Evolutionary conservation across 2,329 filamentous ascomycete genomes (phyloP).

Genomic region (Penicillium paneum): DNA sequence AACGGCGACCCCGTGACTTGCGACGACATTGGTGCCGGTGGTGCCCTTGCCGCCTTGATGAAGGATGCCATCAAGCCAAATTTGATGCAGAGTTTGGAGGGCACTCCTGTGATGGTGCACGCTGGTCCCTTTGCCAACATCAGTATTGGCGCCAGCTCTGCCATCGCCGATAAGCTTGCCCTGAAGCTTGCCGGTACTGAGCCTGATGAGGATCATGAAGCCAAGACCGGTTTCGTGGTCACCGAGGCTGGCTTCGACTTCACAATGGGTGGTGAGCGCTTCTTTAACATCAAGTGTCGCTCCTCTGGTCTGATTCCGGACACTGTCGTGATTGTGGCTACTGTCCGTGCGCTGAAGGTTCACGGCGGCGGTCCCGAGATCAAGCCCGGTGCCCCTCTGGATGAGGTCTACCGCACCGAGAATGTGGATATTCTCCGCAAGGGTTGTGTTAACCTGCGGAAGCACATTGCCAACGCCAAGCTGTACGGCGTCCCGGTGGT

Average conservation of each 20-base stretch:
- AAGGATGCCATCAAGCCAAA: conserved; percentile 99
- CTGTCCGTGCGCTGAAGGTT: conserved; percentile 91
- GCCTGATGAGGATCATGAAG: conserved; percentile 75
- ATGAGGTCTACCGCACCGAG: conserved; percentile 86
- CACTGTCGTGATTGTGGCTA: conserved; percentile 91
- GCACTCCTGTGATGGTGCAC: conserved; percentile 95
- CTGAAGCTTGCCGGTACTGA: conserved; percentile 95
- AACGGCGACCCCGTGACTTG: conserved; percentile 89
- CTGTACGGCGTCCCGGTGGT: conserved; percentile 89
- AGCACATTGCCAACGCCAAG: conserved; percentile 89
- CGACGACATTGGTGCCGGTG: conserved; percentile 89
- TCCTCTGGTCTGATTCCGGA: conserved; percentile 90
- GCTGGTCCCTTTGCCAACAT: conserved; percentile 98
- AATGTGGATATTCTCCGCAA: conserved; percentile 86
- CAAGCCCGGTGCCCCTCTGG: conserved; percentile 77
- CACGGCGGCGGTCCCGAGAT: conserved; percentile 96
- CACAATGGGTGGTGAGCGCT: conserved; percentile 98
- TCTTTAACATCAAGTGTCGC: conserved; percentile 99
- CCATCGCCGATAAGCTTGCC: conserved; percentile 91
- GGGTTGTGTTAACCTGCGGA: conserved; percentile 90
- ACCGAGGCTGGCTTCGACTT: conserved; percentile 99
- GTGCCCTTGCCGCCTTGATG: conserved; percentile 91
- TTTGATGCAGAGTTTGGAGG: conserved; percentile 96
- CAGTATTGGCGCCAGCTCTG: conserved; percentile 92
- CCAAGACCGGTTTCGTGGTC: conserved; percentile 87